phyloP scores from a whole-genome alignment of 352 stramenopile genomes.

The Phytopythium cucurbitacearum region DNA sequence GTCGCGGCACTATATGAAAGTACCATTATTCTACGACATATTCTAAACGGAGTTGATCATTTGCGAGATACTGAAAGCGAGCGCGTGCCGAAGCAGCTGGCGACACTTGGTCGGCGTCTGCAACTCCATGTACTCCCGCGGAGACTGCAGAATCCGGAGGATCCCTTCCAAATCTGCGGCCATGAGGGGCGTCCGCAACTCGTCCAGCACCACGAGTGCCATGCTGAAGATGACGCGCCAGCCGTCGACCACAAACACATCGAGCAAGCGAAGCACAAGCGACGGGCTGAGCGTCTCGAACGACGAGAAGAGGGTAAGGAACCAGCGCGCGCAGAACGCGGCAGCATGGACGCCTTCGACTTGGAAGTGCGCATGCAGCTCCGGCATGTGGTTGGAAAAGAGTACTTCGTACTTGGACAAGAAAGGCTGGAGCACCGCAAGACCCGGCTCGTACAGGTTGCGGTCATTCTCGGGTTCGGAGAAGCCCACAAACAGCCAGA shows the following conservation, averaged over 20 bases:
- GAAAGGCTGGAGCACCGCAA: slow-evolving; percentile 61
- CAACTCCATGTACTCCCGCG: slow-evolving; percentile 46
- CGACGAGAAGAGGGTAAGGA: slow-evolving; percentile 81
- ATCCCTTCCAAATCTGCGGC: slow-evolving; percentile 64
- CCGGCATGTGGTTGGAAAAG: slow-evolving; percentile 63
- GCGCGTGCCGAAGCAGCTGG: slow-evolving; percentile 52
- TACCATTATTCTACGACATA: not conserved
- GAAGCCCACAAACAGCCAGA: slow-evolving; percentile 80
- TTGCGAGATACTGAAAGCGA: slow-evolving; percentile 62
- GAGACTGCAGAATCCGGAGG: slow-evolving; percentile 59
- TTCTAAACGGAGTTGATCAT: slow-evolving; percentile 41
- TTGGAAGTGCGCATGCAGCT: slow-evolving; percentile 54
- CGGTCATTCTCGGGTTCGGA: slow-evolving; percentile 66
- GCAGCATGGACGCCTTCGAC: slow-evolving; percentile 58
- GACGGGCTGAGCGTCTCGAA: slow-evolving; percentile 72
- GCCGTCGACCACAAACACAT: slow-evolving; percentile 77
- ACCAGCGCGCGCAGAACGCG: slow-evolving; percentile 76
- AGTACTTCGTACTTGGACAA: slow-evolving; percentile 63
- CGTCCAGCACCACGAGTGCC: slow-evolving; percentile 72
- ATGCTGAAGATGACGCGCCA: slow-evolving; percentile 80
- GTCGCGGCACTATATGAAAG: no score
- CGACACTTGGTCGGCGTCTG: slow-evolving; percentile 28
- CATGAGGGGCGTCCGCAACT: slow-evolving; percentile 51
- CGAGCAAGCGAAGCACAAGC: slow-evolving; percentile 65
- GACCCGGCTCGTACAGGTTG: slow-evolving; percentile 76